Base-by-base conservation (phyloP, 1,284 basidiomycete species). In the Ustilago nuda region DNA sequence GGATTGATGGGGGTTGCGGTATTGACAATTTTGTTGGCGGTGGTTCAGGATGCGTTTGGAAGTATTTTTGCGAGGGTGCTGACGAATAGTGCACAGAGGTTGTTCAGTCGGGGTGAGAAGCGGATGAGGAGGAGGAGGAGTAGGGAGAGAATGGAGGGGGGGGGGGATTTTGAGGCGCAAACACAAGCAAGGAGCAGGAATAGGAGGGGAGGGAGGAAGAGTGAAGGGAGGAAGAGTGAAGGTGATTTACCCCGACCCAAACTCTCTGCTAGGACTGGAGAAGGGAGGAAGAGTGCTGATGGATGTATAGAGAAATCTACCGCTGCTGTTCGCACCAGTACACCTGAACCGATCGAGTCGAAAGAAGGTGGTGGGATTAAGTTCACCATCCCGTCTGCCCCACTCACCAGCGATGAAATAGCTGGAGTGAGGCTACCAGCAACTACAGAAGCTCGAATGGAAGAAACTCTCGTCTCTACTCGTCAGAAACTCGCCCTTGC, bases 1-100 rank as follows among this genome's bases (percentile, higher is more conserved):
- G 91, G 92, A 0, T 85, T 94, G 51, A 48, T 78, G 56, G 72
- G 69, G 55, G 76, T 80, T 48, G 82, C 50, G 45, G 77, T 74
- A 56, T 70, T 68, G 35, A 81, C 55, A 52, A 78, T 85, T 19
- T 62, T 82, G 32, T 65, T 83, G 19, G 76, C 84, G 89, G 91
- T 93, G 33, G 80, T 92, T n/a, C 70, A 73, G 56, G 74, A 76
- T 67, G 68, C 74, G 46, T 76, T 76, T 60, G 74, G 74, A 8
- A 65, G 74, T n/a, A 56, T 76, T 30, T 62, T 76, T 23, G 66
- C 66, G 43, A n/a, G 61, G 8, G 46, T 69, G 53, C 27, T 76
- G 27, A 69, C 58, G 15, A 56, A 66, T 2, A 63, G 59, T 50
- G 66, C 69, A 1, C 32, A 59, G 56, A 61, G 74, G 33, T 50